phyloP scores from a whole-genome alignment of 345 rosid genomes.

The Geranium rotundifolium region DNA sequence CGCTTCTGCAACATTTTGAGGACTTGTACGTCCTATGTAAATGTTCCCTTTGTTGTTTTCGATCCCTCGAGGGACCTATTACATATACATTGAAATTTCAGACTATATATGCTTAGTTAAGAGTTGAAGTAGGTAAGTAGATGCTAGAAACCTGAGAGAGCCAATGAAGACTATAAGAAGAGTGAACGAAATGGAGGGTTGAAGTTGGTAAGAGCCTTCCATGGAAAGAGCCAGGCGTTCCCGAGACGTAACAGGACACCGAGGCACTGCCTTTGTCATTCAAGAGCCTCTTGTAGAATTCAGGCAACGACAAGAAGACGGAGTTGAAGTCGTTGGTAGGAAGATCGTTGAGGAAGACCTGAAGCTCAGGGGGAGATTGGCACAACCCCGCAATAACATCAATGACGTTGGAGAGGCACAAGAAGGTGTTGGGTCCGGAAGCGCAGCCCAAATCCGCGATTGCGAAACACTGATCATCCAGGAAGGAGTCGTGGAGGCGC shows the following conservation, averaged over 20 bases:
- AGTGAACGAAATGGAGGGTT: not conserved
- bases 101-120: too few relatives aligned
- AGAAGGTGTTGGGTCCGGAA: conserved; percentile 1
- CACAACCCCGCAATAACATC: not conserved
- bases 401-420: not conserved
- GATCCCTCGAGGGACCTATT: too few relatives aligned
- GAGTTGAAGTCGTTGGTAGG: not conserved
- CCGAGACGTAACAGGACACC: not conserved
- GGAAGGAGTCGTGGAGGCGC: not conserved
- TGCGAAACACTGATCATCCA: not conserved
- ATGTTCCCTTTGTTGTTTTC: too few relatives aligned
- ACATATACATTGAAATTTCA: too few relatives aligned
- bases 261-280: not conserved
- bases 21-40: too few relatives aligned
- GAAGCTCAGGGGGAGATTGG: not conserved
- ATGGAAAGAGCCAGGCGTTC: not conserved
- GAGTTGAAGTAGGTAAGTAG: too few relatives aligned
- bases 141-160: not conserved
- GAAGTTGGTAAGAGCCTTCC: not conserved
- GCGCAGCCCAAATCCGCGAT: conserved; percentile 10
- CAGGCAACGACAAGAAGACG: not conserved
- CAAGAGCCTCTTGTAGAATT: not conserved
- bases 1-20: too few relatives aligned
- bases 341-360: too few relatives aligned
- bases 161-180: not conserved